phyloP scores from a whole-genome alignment of 139 green algal genomes.

The Chlorella sorokiniana region DNA sequence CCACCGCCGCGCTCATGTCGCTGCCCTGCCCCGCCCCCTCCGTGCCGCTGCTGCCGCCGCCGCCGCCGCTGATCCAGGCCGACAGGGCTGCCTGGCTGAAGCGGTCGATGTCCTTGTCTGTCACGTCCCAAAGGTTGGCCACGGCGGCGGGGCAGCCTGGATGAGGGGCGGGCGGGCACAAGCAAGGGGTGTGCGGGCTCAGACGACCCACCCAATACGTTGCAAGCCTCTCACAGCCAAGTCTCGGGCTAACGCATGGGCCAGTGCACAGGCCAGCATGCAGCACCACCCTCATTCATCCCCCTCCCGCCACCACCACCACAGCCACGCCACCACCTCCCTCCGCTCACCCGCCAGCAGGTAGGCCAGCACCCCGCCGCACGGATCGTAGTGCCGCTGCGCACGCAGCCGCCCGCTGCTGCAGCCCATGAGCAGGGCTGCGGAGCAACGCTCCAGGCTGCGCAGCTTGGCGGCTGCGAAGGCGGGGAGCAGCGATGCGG shows the following conservation, averaged over 20 bases:
- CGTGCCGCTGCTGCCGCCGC: neutral
- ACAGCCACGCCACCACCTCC: no score
- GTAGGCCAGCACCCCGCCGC: slow-evolving; percentile 76
- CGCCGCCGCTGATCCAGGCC: slow-evolving; percentile 55
- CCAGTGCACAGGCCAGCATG: no score
- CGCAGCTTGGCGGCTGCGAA: slow-evolving; percentile 58
- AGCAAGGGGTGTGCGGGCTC: no score
- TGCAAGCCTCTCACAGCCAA: no score
- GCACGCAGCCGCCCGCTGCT: slow-evolving; percentile 78
- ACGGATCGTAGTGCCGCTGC: slow-evolving; percentile 65
- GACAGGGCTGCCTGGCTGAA: slow-evolving; percentile 73
- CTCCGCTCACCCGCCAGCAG: slow-evolving; percentile 66
- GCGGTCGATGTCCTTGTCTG: slow-evolving; percentile 93
- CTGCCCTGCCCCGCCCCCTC: neutral
- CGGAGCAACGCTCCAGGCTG: slow-evolving; percentile 64
- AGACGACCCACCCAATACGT: no score
- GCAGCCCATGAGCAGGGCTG: slow-evolving; percentile 90
- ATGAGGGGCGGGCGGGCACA: neutral
- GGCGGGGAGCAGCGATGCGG: neutral
- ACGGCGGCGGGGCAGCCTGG: slow-evolving; percentile 81
- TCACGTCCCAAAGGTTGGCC: slow-evolving; percentile 97
- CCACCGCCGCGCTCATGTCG: slow-evolving; percentile 52
- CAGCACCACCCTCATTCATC: no score
- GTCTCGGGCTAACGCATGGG: no score
- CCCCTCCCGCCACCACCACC: no score